phyloP scores from a whole-genome alignment of 2,329 filamentous ascomycete genomes.

The Tolypocladium ovalisporum region DNA sequence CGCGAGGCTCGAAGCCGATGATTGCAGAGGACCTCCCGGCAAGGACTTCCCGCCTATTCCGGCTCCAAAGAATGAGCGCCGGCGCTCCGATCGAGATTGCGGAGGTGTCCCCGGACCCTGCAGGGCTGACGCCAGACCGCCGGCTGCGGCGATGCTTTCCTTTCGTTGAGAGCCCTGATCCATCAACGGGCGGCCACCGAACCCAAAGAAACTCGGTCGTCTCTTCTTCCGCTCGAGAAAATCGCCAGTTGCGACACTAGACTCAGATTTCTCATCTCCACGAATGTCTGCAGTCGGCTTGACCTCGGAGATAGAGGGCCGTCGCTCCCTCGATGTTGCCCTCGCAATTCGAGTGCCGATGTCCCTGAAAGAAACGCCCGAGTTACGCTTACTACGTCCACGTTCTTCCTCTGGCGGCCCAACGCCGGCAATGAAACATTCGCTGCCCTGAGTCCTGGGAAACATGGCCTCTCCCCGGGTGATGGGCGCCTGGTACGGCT shows the following conservation, averaged over 20 bases:
- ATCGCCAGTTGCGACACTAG: constrained; percentile 29
- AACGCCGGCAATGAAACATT: constrained; percentile 24
- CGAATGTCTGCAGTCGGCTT: constrained; percentile 9
- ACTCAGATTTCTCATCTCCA: constrained; percentile 30
- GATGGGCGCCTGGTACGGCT: constrained; percentile 7
- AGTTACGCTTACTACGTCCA: constrained; percentile 24
- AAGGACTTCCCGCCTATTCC: constrained; percentile 11
- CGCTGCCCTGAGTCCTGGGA: constrained; percentile 28
- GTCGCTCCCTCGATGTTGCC: constrained; percentile 20
- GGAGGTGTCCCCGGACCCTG: constrained; percentile 9
- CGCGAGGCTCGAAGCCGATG: constrained; percentile 11
- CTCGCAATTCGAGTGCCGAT: constrained; percentile 32
- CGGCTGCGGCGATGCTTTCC: neutral
- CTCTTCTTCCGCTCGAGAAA: constrained; percentile 21
- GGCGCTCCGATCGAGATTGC: constrained; percentile 21
- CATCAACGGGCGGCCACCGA: constrained; percentile 13
- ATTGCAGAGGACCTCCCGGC: constrained; percentile 9
- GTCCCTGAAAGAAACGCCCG: constrained; percentile 41
- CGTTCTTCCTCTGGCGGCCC: constrained; percentile 25
- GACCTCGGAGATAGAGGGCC: constrained; percentile 13
- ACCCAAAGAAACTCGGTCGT: constrained; percentile 27
- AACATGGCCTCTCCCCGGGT: constrained; percentile 16
- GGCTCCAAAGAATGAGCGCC: constrained; percentile 25
- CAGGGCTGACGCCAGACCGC: constrained; percentile 6
- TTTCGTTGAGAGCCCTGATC: constrained; percentile 7